These are phyloP conservation scores for Mucor mucedo DNA, from an alignment of 371 early-diverging fungal genomes.

Conservation along the genomic window DNA sequence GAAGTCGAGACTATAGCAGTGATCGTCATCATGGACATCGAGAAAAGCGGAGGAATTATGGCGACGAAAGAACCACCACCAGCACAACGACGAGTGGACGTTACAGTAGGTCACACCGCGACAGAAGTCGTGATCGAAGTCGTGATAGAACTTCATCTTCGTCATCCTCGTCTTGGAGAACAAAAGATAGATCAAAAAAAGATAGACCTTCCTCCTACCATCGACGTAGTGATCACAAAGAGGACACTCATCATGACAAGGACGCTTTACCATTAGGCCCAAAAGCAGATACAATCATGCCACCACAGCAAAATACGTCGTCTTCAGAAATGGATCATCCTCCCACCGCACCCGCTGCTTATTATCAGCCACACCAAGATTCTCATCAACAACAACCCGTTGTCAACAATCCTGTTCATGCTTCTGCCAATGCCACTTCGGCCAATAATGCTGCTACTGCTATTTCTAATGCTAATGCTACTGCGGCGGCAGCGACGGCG, in stretches of 20 bases:
- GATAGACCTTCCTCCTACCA: constrained; percentile 2
- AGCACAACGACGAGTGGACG: background rate
- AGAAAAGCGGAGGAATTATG: constrained; percentile 33
- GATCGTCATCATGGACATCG: constrained; percentile 26
- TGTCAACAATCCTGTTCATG: too few relatives aligned
- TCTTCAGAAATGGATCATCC: constrained; percentile 11
- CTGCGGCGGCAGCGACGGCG: too few relatives aligned
- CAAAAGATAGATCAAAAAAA: constrained; percentile 5
- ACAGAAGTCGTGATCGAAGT: constrained; percentile 21
- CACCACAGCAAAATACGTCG: background rate
- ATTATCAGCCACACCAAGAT: constrained; percentile 20
- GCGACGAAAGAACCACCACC: constrained; percentile 10
- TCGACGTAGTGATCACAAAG: constrained; percentile 15
- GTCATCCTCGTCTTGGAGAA: constrained; percentile 11
- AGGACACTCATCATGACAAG: background rate
- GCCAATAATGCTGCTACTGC: constrained; percentile 1
- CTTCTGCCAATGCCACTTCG: too few relatives aligned
- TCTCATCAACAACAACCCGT: constrained; percentile 7
- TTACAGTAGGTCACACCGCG: constrained; percentile 16
- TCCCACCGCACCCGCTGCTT: constrained; percentile 32
- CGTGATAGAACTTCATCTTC: constrained; percentile 20
- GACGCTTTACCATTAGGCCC: constrained; percentile 17
- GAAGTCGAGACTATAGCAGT: constrained; percentile 30
- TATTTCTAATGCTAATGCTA: too few relatives aligned
- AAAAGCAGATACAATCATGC: constrained; percentile 9